Evolutionary conservation across 768 basidiomycete species (phyloP), one percentile per base, ranked within the genome.

Genomic region (Russula ochroleuca): DNA sequence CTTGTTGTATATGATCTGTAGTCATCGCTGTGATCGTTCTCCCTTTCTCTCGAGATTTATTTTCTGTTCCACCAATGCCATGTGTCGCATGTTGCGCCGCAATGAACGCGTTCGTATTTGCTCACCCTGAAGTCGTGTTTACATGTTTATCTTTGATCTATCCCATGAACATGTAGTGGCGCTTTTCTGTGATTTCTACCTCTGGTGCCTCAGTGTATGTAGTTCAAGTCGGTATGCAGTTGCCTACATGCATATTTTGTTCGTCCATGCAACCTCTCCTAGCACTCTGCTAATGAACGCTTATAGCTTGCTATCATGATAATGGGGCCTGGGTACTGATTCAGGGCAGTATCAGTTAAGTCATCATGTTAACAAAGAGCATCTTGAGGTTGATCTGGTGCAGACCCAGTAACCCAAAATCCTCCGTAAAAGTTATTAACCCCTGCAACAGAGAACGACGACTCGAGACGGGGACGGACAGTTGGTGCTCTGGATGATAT

Each of bases 1-100:
- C 63, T 60, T 64, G 63, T 35, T 64, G 63, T 64, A 64, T 64
- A 64, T 55, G 63, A 64, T 64, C 49, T 63, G 43, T 60, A 60
- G 53, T 50, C 38, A 5, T 23, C 9, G 58, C 51, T 59, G 19
- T 60, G 63, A 56, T 55, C 17, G 37, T 55, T 54, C 37, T 48
- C 23, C 45, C 1, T 50, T 54, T 49, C 25, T 35, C 53, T 37
- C 45, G 38, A 35, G 45, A 21, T 47, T 47, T 47, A 47, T 38
- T 40, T 52, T 43, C 5, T 15, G 4, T 21, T 41, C 13, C 45
- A 47, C 11, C 21, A 35, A 64, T 38, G 21, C 25, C 41, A 33
- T 19, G 51, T 64, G 54, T 37, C 47, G 53, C 47, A 55, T 55
- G 47, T 31, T 43, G 58, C 53, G 53, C 40, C 43, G 53, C 53